A percentile compares a stretch with the other conserved stretches of the same genome.
Conservation (phyloP, 2,329 filamentous ascomycete genomes). For the Fusarium solani-melongenae region DNA sequence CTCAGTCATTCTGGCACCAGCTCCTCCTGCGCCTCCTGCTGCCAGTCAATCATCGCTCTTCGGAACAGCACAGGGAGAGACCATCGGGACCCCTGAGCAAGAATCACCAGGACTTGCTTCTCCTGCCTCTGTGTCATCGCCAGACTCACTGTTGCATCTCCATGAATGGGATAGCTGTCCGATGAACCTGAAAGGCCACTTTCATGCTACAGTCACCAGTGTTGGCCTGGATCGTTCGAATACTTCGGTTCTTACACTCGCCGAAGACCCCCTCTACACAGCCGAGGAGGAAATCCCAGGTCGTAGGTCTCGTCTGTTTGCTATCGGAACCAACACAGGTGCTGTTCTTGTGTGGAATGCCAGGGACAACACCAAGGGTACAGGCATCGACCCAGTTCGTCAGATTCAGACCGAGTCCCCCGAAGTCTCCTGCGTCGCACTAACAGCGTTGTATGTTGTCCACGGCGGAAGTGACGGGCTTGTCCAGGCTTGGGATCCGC, state of each 20-base stretch:
- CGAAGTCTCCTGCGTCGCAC: slow-evolving; percentile 82
- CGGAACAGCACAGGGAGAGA: slow-evolving; percentile 31
- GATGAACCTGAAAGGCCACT: slow-evolving; percentile 66
- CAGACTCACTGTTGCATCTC: slow-evolving; percentile 21
- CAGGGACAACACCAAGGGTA: slow-evolving; percentile 65
- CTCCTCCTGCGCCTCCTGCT: slow-evolving; percentile 3
- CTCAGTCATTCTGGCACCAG: slow-evolving; percentile 13
- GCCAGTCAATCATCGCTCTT: slow-evolving; percentile 44
- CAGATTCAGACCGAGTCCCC: slow-evolving; percentile 92
- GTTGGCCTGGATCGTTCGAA: slow-evolving; percentile 79
- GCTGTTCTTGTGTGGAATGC: slow-evolving; percentile 87
- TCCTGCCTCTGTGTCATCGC: slow-evolving; percentile 36
- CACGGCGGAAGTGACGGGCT: slow-evolving; percentile 95
- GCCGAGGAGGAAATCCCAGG: slow-evolving; percentile 78
- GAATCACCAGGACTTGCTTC: slow-evolving; percentile 38
- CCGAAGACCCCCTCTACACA: slow-evolving; percentile 77
- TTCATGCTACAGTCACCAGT: slow-evolving; percentile 72
- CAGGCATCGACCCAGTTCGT: slow-evolving; percentile 74
- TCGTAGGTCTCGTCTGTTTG: slow-evolving; percentile 82
- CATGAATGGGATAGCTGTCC: slow-evolving; percentile 47
- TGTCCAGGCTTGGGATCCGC: slow-evolving; percentile 96
- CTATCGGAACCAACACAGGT: slow-evolving; percentile 82
- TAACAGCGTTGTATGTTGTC: slow-evolving; percentile 88
- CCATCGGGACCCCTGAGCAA: slow-evolving; percentile 22
- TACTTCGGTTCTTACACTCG: slow-evolving; percentile 75